These are phyloP conservation scores for Trichoderma pleuroti DNA, from an alignment of 2,329 filamentous ascomycete genomes.

Conservation along the genomic window DNA sequence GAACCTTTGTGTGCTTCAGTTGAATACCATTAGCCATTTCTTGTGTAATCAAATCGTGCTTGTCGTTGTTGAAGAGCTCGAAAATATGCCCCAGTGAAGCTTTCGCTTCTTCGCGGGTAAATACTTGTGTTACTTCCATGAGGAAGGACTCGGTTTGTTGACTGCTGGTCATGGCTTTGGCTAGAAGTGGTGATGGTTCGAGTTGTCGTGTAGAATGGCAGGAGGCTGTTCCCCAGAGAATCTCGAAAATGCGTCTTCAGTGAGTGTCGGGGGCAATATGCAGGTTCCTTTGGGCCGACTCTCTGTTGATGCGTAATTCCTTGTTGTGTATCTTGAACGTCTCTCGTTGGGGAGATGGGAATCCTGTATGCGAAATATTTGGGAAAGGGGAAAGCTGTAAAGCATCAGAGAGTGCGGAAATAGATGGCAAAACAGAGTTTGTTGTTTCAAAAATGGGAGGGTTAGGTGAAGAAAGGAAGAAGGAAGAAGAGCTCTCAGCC, in stretches of 20 bases:
- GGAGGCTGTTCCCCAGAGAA: accelerated
- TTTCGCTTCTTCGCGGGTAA: neutral
- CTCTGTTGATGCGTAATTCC: neutral
- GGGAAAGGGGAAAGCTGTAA: neutral
- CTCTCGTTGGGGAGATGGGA: neutral
- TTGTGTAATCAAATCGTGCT: neutral
- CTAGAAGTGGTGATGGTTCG: neutral
- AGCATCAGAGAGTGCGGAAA: neutral
- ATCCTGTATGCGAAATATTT: neutral
- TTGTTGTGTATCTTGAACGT: neutral
- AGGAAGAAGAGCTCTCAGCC: neutral
- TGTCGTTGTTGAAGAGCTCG: neutral
- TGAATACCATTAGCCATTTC: neutral
- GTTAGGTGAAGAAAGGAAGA: neutral
- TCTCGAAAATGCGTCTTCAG: neutral
- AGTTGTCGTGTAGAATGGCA: neutral
- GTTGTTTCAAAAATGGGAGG: neutral
- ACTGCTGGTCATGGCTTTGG: neutral
- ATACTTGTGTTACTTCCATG: neutral
- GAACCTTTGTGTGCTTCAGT: neutral
- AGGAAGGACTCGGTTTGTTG: neutral
- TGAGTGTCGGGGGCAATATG: too few relatives aligned
- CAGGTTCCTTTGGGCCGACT: too few relatives aligned
- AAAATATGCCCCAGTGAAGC: neutral
- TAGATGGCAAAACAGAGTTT: neutral